Evolutionary conservation across 352 stramenopile genomes (phyloP), one percentile per base, ranked within the genome.

Genomic region (Pythium sukuiense): DNA sequence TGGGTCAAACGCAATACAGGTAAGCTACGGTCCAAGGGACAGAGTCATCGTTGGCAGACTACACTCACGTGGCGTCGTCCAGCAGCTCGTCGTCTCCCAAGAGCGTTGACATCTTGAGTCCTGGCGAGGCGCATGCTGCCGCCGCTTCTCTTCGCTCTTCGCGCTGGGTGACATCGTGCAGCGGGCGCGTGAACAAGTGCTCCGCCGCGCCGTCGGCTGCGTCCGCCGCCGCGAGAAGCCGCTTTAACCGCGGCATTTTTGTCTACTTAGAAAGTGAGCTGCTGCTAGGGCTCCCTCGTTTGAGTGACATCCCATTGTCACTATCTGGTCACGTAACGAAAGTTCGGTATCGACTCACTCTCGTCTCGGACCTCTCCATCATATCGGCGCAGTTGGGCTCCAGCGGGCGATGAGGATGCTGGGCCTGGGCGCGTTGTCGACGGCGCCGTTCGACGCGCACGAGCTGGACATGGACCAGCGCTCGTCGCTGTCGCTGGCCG

Each of bases 141-240:
- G 80, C 81, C 27, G 70, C 76, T 30, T 64, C 56, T n/a, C 68
- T 63, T 6, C 81, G 63, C 39, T 76, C 30, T 11, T 58, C 30
- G 1, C 61, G 35, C 18, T 63, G 48, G 4, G 60, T 71, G 7
- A 72, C 52, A 16, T 71, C 60, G 46, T 86, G 73, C 20, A 90
- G 74, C n/a, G 70, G 83, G n/a, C 76, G 76, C 2, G 80, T 58
- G 32, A 90, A 79, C 29, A 90, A 72, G 73, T 79, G 69, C 52
- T 84, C 78, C 9, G 72, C 80, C 43, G 74, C 80, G 60, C 53
- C 26, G 18, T 60, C 71, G 27, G 53, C 48, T 0, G 57, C 58
- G 30, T 57, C 33, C 16, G 11, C 59, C 41, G 18, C 27, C 9
- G 32, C 26, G 41, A 76, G 62, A 35, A 85, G 29, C 30, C 54